phyloP scores from a whole-genome alignment of 441 rosid species.

The Melastoma candidum region DNA sequence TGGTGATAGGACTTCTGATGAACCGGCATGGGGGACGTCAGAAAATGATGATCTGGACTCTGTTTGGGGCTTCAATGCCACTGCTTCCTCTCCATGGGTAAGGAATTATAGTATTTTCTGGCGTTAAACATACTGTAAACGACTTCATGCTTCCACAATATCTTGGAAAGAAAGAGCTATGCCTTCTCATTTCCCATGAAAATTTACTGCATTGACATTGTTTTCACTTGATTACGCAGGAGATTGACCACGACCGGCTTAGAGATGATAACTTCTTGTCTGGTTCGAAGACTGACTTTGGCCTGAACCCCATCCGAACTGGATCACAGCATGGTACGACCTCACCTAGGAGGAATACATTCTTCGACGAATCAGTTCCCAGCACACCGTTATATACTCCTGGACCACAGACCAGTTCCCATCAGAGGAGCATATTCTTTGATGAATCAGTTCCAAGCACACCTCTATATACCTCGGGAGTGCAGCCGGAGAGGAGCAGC shows the following conservation, averaged over 20 bases:
- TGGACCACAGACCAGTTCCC: neutral
- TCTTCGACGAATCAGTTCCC: conserved; percentile 44
- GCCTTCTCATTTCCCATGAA: too few species aligned
- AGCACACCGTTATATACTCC: conserved; percentile 28
- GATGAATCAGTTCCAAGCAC: conserved; percentile 75
- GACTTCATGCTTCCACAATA: too few species aligned
- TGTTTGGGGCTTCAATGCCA: conserved; percentile 53
- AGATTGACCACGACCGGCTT: conserved; percentile 33
- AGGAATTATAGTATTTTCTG: too few species aligned
- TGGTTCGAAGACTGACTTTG: conserved; percentile 49
- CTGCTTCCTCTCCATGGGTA: conserved; percentile 7
- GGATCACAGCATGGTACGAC: conserved; percentile 32
- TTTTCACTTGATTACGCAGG: conserved; percentile 30
- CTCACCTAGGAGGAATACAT: conserved; percentile 42
- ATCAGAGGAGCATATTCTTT: conserved; percentile 24
- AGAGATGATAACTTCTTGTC: conserved; percentile 32
- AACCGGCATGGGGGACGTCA: conserved; percentile 50
- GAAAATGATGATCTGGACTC: conserved; percentile 67
- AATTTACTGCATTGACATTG: too few species aligned
- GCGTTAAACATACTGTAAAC: too few species aligned
- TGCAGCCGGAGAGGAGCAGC: too few species aligned
- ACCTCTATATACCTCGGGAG: conserved; percentile 34
- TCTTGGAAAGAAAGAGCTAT: too few species aligned
- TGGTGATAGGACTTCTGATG: conserved; percentile 51
- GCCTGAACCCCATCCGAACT: conserved; percentile 65